phyloP scores from a whole-genome alignment of 1,284 basidiomycete species.

The Sporisorium reilianum region DNA sequence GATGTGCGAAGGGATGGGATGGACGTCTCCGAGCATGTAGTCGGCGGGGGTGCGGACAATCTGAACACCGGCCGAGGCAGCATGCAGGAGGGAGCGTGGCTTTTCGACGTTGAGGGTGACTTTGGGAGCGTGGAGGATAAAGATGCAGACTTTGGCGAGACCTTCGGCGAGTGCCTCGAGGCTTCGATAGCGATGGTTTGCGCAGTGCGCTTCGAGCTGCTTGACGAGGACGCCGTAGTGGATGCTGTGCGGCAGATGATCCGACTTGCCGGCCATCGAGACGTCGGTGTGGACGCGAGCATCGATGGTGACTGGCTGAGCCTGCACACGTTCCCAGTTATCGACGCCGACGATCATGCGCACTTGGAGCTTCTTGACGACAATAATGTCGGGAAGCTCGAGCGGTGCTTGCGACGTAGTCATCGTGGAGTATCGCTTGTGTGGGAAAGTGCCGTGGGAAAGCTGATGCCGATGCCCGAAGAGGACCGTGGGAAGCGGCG shows the following conservation, averaged over 20 bases:
- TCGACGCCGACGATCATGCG: constrained; percentile 65
- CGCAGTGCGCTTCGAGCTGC: constrained; percentile 63
- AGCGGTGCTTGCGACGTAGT: constrained; percentile 15
- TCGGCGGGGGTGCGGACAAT: constrained; percentile 61
- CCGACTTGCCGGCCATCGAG: constrained; percentile 73
- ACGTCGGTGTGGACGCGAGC: constrained; percentile 75
- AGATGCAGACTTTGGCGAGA: constrained; percentile 72
- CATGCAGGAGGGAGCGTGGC: constrained; percentile 74
- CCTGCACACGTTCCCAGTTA: constrained; percentile 62
- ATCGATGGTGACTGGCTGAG: constrained; percentile 76
- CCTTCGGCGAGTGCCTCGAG: constrained; percentile 65
- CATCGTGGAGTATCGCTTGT: constrained; percentile 15
- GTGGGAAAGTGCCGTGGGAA: background rate
- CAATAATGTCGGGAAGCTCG: constrained; percentile 58
- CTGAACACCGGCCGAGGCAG: constrained; percentile 72
- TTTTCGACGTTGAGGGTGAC: constrained; percentile 73
- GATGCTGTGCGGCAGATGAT: constrained; percentile 76
- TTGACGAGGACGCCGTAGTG: constrained; percentile 67
- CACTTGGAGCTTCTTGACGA: constrained; percentile 58
- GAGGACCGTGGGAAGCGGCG: background rate
- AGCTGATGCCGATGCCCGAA: background rate
- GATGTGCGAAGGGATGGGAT: constrained; percentile 20
- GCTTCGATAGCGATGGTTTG: constrained; percentile 40
- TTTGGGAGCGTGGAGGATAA: constrained; percentile 70
- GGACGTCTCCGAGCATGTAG: constrained; percentile 44